phyloP scores from a whole-genome alignment of 352 stramenopile genomes.

The Globisporangium okanoganense region DNA sequence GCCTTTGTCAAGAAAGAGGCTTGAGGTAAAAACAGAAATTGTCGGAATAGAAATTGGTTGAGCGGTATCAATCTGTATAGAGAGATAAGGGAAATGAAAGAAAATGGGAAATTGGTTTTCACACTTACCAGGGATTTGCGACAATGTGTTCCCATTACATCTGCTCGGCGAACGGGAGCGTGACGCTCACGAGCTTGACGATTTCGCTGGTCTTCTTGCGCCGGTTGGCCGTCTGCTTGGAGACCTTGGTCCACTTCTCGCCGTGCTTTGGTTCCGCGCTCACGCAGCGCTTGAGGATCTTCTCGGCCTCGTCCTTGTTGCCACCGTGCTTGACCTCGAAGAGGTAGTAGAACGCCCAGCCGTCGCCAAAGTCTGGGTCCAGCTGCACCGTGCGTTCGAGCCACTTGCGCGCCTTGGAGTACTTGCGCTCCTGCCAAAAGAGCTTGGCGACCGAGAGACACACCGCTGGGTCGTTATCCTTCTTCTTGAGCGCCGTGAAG shows the following conservation, averaged over 20 bases:
- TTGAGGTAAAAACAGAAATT: slow-evolving; percentile 9
- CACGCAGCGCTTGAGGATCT: slow-evolving; percentile 87
- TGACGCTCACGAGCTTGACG: slow-evolving; percentile 74
- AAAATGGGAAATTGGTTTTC: background rate
- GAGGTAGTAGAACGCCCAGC: slow-evolving; percentile 96
- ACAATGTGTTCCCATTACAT: slow-evolving; percentile 22
- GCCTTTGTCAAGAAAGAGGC: slow-evolving; percentile 67
- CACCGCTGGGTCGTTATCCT: slow-evolving; percentile 96
- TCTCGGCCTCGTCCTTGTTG: slow-evolving; percentile 64
- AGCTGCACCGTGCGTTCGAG: slow-evolving; percentile 95
- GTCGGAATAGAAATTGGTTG: background rate
- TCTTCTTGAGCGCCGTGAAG: slow-evolving; percentile 95
- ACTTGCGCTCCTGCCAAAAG: slow-evolving; percentile 96
- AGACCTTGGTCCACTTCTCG: slow-evolving; percentile 92
- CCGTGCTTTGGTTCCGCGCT: slow-evolving; percentile 93
- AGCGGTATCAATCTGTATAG: background rate
- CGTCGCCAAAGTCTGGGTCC: slow-evolving; percentile 95
- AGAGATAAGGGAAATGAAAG: slow-evolving; percentile 1
- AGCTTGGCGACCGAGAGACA: slow-evolving; percentile 95
- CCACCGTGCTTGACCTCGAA: slow-evolving; percentile 94
- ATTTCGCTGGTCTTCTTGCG: slow-evolving; percentile 73
- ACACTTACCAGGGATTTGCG: slow-evolving; percentile 9
- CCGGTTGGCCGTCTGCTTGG: slow-evolving; percentile 91
- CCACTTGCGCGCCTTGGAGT: slow-evolving; percentile 97
- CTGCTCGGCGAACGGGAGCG: slow-evolving; percentile 65